These are phyloP conservation scores for Cryoendolithus antarcticus DNA, from an alignment of 2,329 filamentous ascomycete genomes.

Conservation along the genomic window DNA sequence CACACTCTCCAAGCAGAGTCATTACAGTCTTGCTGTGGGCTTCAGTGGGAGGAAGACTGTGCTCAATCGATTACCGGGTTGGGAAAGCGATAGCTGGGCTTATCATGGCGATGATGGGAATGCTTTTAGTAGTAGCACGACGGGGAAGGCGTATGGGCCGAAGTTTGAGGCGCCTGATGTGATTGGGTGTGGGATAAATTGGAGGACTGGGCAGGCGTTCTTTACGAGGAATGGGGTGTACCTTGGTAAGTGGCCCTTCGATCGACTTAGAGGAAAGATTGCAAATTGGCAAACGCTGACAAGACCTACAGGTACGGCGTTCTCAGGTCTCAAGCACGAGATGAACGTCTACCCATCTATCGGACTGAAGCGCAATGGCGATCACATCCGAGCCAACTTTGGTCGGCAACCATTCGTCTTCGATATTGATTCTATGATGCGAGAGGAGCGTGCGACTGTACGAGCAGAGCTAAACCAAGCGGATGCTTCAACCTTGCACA, in stretches of 20 bases:
- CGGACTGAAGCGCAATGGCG: conserved; percentile 51
- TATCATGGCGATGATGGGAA: conserved; percentile 57
- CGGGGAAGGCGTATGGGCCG: conserved; percentile 46
- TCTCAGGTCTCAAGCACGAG: conserved; percentile 47
- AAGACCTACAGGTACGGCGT: conserved; percentile 49
- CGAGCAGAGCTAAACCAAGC: conserved; percentile 48
- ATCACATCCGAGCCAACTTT: conserved; percentile 49
- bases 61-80: conserved; percentile 49
- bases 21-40: conserved; percentile 40
- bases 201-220: conserved; percentile 47
- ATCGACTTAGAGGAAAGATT: no score
- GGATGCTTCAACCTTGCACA: conserved; percentile 46
- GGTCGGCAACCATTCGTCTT: conserved; percentile 68
- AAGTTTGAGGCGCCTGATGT: conserved; percentile 48
- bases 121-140: conserved; percentile 45
- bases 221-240: conserved; percentile 53
- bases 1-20: conserved; percentile 50
- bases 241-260: conserved; percentile 38
- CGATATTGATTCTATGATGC: conserved; percentile 79
- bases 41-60: conserved; percentile 48
- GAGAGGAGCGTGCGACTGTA: conserved; percentile 49
- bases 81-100: conserved; percentile 54
- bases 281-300: conserved; percentile 1
- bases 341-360: conserved; percentile 55
- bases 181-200: conserved; percentile 54